Conservation (phyloP, 2,329 filamentous ascomycete genomes). For the Microcyclosporella mali region DNA sequence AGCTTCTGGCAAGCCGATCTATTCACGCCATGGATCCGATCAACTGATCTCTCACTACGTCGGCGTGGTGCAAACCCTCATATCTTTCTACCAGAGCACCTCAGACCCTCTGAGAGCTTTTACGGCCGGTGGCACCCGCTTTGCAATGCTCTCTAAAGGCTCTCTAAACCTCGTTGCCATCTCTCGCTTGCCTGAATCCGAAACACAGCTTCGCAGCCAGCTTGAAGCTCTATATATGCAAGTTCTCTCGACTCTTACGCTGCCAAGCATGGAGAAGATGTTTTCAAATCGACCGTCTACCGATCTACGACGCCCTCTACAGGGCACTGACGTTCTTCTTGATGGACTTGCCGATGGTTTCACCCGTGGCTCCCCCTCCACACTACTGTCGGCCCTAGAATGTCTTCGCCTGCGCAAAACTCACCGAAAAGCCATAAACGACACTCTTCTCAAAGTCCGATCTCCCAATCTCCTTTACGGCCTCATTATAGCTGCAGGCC, state of each 20-base stretch:
- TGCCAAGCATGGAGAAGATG: slow-evolving; percentile 78
- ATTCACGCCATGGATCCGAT: slow-evolving; percentile 88
- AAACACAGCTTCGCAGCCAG: slow-evolving; percentile 77
- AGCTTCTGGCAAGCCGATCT: slow-evolving; percentile 93
- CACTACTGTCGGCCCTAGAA: slow-evolving; percentile 81
- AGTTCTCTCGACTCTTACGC: slow-evolving; percentile 87
- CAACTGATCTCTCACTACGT: slow-evolving; percentile 88
- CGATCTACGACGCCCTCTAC: slow-evolving; percentile 79
- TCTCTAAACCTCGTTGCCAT: slow-evolving; percentile 91
- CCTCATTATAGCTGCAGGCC: slow-evolving; percentile 83
- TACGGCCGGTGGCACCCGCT: slow-evolving; percentile 76
- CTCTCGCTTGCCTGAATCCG: slow-evolving; percentile 85
- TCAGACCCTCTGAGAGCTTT: slow-evolving; percentile 75
- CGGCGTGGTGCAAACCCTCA: slow-evolving; percentile 92
- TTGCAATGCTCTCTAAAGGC: slow-evolving; percentile 78
- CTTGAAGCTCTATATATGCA: slow-evolving; percentile 97
- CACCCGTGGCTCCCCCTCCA: slow-evolving; percentile 83
- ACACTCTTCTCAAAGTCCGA: slow-evolving; percentile 71
- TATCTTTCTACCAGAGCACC: slow-evolving; percentile 85
- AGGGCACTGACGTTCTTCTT: slow-evolving; percentile 84
- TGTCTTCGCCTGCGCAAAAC: slow-evolving; percentile 88
- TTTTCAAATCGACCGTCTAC: slow-evolving; percentile 90
- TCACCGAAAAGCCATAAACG: slow-evolving; percentile 80
- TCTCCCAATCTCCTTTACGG: slow-evolving; percentile 81
- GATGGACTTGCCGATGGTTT: slow-evolving; percentile 93